Percentiles rank a stretch among this genome's conserved stretches.
Evolutionary conservation across 345 rosid genomes (phyloP).

Genomic region (Citrus maxima): DNA sequence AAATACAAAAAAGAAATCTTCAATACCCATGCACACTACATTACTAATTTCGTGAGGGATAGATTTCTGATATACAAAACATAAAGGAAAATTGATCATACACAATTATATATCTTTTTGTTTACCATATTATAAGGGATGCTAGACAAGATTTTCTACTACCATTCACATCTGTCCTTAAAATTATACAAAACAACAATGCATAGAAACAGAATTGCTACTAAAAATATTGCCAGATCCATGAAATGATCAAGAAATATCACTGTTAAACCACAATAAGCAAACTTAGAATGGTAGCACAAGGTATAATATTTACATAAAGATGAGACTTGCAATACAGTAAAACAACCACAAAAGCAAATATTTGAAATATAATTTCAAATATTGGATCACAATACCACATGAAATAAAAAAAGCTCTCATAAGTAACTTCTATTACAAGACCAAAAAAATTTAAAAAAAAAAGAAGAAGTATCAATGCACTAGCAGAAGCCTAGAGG

Average conservation of each 20-base stretch:
- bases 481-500: neutral
- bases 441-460: neutral
- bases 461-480: neutral
- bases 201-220: neutral
- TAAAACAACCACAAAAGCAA: neutral
- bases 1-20: neutral
- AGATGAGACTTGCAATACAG: neutral
- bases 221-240: neutral
- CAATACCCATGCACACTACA: neutral
- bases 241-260: neutral
- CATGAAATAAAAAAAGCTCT: neutral
- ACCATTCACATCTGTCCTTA: neutral
- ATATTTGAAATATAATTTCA: neutral
- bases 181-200: neutral
- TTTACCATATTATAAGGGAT: neutral
- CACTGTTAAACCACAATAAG: neutral
- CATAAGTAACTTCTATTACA: neutral
- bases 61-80: neutral
- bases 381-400: neutral
- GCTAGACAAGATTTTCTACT: neutral
- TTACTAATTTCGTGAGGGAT: neutral
- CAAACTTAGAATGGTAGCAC: neutral
- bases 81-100: neutral
- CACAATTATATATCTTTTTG: neutral
- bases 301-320: neutral